Conservation (phyloP, 1,284 basidiomycete genomes). For the Ceratobasidium sp. region DNA sequence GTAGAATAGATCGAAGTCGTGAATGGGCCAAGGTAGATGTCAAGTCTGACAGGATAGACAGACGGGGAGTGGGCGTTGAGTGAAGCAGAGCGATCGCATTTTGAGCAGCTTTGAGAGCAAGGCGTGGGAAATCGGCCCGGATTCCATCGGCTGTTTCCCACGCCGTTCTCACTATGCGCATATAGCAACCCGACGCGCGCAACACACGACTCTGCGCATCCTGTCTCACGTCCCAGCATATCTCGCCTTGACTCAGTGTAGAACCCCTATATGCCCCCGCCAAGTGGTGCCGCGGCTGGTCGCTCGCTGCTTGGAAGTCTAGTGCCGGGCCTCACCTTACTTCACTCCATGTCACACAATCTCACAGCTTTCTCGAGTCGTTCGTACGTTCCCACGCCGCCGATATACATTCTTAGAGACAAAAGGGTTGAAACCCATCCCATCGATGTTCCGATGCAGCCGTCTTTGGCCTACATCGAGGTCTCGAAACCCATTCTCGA, state of each 20-base stretch:
- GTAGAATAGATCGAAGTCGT: constrained; percentile 27
- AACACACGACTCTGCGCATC: constrained; percentile 13
- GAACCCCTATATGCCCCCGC: not conserved
- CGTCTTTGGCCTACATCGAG: constrained; percentile 1
- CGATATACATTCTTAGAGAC: not conserved
- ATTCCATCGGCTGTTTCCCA: constrained; percentile 17
- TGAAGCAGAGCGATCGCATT: constrained; percentile 7
- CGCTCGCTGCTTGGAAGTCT: not conserved
- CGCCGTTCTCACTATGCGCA: not conserved
- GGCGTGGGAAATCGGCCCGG: constrained; percentile 29
- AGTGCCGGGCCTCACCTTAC: not conserved
- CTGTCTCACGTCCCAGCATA: constrained; percentile 6
- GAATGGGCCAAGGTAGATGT: not conserved
- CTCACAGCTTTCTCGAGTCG: not conserved
- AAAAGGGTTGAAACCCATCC: not conserved
- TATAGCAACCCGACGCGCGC: not conserved
- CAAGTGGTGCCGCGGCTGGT: not conserved
- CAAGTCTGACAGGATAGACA: constrained; percentile 10
- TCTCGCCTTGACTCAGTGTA: constrained; percentile 18
- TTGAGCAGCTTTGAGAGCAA: constrained; percentile 19
- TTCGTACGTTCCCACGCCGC: constrained; percentile 1
- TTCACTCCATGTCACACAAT: not conserved
- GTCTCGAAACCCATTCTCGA: constrained; percentile 21
- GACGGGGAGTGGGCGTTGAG: constrained; percentile 6
- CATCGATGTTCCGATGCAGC: not conserved